These are phyloP conservation scores for Cryptococcus depauperatus DNA, from an alignment of 1,284 basidiomycete genomes.

Conservation along the genomic window DNA sequence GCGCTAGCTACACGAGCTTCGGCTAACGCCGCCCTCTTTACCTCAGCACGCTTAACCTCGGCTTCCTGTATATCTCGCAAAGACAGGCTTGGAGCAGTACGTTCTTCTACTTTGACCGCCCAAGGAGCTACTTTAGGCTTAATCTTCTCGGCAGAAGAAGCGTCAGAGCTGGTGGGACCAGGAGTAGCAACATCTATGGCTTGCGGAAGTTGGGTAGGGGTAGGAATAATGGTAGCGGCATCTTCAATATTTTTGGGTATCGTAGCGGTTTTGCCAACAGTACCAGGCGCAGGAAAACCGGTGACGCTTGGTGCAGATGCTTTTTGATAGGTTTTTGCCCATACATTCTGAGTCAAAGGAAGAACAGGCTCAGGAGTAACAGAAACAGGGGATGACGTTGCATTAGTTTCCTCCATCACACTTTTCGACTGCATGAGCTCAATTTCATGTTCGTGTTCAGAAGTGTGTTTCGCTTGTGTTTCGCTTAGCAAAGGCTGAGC, in stretches of 20 bases:
- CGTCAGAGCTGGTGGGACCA: conserved; percentile 8
- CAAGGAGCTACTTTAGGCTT: conserved; percentile 39
- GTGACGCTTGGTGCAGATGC: not conserved
- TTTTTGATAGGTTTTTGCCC: too few relatives aligned
- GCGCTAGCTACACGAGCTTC: conserved; percentile 50
- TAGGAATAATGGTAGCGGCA: not conserved
- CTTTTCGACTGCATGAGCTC: conserved; percentile 4
- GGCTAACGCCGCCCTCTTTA: conserved; percentile 53
- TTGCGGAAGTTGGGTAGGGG: conserved; percentile 5
- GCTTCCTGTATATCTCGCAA: conserved; percentile 93
- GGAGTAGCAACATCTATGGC: conserved; percentile 15
- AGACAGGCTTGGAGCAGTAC: conserved; percentile 53
- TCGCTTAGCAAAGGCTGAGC: too few relatives aligned
- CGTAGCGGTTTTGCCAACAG: conserved; percentile 1
- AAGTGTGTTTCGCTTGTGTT: too few relatives aligned
- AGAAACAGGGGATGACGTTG: too few relatives aligned
- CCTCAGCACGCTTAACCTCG: conserved; percentile 73
- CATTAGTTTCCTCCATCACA: conserved; percentile 7
- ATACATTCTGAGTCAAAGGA: not conserved
- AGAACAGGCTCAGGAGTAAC: conserved; percentile 1
- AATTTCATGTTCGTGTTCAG: too few relatives aligned
- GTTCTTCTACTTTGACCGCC: conserved; percentile 43
- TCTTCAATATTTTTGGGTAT: not conserved
- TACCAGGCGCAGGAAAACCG: too few relatives aligned
- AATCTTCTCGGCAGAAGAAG: conserved; percentile 57